A percentile compares a stretch with the other conserved stretches of the same genome.
Evolutionary conservation across 345 rosid genomes (phyloP).

Genomic region (Alliaria petiolata): DNA sequence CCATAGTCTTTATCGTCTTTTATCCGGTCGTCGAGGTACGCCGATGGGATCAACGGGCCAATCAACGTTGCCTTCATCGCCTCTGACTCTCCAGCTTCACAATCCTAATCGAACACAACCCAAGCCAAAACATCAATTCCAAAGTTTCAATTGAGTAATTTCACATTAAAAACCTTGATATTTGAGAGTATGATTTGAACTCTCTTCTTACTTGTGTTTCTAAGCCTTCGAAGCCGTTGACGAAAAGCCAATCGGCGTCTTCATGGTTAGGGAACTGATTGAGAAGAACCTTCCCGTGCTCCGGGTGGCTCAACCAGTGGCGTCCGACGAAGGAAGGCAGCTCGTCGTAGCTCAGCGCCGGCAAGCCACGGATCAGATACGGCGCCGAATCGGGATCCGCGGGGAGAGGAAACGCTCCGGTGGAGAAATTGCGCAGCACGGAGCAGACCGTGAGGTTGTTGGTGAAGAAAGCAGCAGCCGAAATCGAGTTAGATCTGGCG

Average conservation of each 20-base stretch:
- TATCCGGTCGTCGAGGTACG: slow-evolving; percentile 46
- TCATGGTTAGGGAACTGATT: slow-evolving; percentile 52
- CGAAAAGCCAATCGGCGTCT: slow-evolving; percentile 58
- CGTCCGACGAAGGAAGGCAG: slow-evolving; percentile 52
- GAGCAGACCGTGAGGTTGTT: slow-evolving; percentile 49
- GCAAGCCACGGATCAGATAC: slow-evolving; percentile 45
- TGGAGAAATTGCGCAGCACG: slow-evolving; percentile 40
- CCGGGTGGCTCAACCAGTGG: slow-evolving; percentile 42
- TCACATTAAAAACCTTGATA: neutral
- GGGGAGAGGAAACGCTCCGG: slow-evolving; percentile 43
- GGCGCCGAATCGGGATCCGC: slow-evolving; percentile 35
- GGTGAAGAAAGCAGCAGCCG: slow-evolving; percentile 70
- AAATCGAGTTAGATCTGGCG: slow-evolving; percentile 46
- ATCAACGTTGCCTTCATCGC: slow-evolving; percentile 61
- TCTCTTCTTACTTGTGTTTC: slow-evolving; percentile 46
- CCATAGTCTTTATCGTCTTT: slow-evolving; percentile 59
- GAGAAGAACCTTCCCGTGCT: slow-evolving; percentile 51
- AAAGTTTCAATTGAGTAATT: neutral
- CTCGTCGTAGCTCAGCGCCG: slow-evolving; percentile 44
- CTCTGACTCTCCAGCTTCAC: slow-evolving; percentile 36
- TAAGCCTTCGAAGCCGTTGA: slow-evolving; percentile 50
- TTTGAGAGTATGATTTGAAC: too few relatives aligned
- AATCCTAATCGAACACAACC: slow-evolving; percentile 32
- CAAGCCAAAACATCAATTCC: neutral
- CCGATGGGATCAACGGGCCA: slow-evolving; percentile 74